A percentile compares a stretch with the other conserved stretches of the same genome.
These are phyloP conservation scores for Osmanthus fragrans DNA, from an alignment of 257 asterid genomes.

Conservation along the genomic window DNA sequence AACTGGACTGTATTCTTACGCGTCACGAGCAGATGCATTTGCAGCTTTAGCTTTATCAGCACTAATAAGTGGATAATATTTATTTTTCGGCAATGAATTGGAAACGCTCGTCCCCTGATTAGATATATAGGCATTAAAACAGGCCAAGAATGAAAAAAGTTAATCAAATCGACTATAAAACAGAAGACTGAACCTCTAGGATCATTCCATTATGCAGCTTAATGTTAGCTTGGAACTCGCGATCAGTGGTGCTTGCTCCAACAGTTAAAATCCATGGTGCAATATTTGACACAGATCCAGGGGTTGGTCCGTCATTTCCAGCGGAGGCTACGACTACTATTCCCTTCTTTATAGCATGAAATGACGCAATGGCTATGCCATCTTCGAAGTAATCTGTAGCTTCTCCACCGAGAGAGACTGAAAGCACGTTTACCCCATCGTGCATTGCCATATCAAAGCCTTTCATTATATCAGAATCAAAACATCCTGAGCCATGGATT, in stretches of 20 bases:
- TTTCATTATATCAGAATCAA: slow-evolving; percentile 22
- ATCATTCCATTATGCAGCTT: slow-evolving; percentile 15
- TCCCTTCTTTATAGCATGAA: slow-evolving; percentile 20
- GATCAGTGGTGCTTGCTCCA: slow-evolving; percentile 23
- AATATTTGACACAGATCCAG: slow-evolving; percentile 7
- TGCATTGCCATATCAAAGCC: slow-evolving; percentile 28
- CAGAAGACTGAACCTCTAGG: slow-evolving; percentile 19
- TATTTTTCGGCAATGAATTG: background rate
- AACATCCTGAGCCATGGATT: background rate
- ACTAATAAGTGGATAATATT: slow-evolving; percentile 21
- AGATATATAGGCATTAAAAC: background rate
- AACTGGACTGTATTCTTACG: slow-evolving; percentile 27
- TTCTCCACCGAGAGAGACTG: slow-evolving; percentile 10
- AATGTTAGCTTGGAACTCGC: slow-evolving; percentile 6
- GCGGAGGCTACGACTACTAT: slow-evolving; percentile 20
- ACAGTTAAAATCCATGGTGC: slow-evolving; percentile 28
- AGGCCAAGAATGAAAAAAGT: too few relatives aligned
- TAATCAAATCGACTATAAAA: background rate
- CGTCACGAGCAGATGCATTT: slow-evolving; percentile 22
- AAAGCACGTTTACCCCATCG: slow-evolving; percentile 28
- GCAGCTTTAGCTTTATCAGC: slow-evolving; percentile 18
- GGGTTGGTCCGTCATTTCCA: slow-evolving; percentile 20
- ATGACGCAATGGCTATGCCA: slow-evolving; percentile 18
- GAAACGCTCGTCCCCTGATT: slow-evolving; percentile 20
- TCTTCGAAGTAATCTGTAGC: background rate